Base-by-base conservation (phyloP, 805 yeast genomes). In the Pichia cephalocereana region DNA sequence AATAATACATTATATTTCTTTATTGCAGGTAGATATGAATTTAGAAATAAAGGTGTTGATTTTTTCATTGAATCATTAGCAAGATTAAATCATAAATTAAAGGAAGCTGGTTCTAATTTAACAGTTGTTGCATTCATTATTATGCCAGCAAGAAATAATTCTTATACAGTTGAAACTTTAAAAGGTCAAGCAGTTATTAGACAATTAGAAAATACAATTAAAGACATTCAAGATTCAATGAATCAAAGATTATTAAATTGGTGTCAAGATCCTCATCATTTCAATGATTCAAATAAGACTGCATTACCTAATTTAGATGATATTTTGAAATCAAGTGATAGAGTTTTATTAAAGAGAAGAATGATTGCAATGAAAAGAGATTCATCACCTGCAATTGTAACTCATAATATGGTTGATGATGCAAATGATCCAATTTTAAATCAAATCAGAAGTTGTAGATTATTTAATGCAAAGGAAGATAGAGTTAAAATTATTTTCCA, bases 11-110 rank as follows among this genome's bases (percentile, higher is more conserved):
- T 91, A 52, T 91, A 93, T 68, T 88, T 91, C 67, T 91, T 91
- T 74, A 93, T 88, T 66, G 95, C 98, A 18, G 99, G 99, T 47
- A 80, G 99, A 64, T 91, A 91, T 67, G 99, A 91, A 72, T 93
- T 82, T 67, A 80, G 97, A 63, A 91, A 91, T 66, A 91, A 91
- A 69, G 99, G 99, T 61, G 96, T 88, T 37, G 99, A 91, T 65
- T 83, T 91, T 75, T 91, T 81, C 65, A 86, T 91, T 58, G 99
- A 91, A 68, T 74, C 96, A 2, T 75, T 91, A 51, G 98, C 98
- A 1, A 76, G 99, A 56, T 76, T 91, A 62, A 91, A 91, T 69
- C 91, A 91, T 66, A 76, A 82, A 51, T 77, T 91, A 61, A 88
- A 93, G 70, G 82, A 79, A 49, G 67, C 79, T 6, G 87, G 87